Evolutionary conservation across 75 land plant genomes (phyloP), one percentile per base, ranked within the genome.

Genomic region (Chamaecyparis obtusa): DNA sequence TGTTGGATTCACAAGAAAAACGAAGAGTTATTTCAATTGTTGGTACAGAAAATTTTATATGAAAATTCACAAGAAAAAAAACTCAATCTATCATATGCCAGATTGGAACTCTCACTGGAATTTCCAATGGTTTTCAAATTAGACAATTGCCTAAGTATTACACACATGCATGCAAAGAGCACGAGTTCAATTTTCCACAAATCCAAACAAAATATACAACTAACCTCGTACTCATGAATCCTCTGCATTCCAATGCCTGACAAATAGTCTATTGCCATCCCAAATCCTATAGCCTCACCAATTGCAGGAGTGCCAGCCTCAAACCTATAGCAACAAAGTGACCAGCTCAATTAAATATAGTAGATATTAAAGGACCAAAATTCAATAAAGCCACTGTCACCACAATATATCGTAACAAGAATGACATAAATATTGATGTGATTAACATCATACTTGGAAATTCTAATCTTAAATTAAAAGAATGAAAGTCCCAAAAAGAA

Each of bases 301-400:
- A 97, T 97, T n/a, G 99, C 97, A 54, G 99, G 99, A 39, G 99
- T 97, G 41, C 99, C 99, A 77, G 99, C 99, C 89, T 96, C 99
- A 92, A 97, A 97, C 87, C 99, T 97, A 90, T 33, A 69, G 67
- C 43, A 37, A 67, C 36, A 44, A 8, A 51, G 46, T n/a, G 8
- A 36, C 57, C 21, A 60, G 24, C 37, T 13, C 24, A 32, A 10
- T 84, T n/a, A 57, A 33, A 5, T 17, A 33, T 57, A 24, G 37
- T 33, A 35, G 27, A 24, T 56, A n/a, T 56, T 33, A 5, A 84
- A 46, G 30, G 32, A 44, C 13, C 30, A 44, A 0, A 27, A 81
- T 81, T 81, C 32, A 81, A 46, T 81, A 44, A 51, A 81, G 32
- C 43, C 83, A 3, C 24, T 46, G 48, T 30, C 83, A 81, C 83